Percentiles rank a stretch among this genome's conserved stretches.
Conservation (phyloP, 495 filamentous ascomycete genomes). For the Penicillium roqueforti region DNA sequence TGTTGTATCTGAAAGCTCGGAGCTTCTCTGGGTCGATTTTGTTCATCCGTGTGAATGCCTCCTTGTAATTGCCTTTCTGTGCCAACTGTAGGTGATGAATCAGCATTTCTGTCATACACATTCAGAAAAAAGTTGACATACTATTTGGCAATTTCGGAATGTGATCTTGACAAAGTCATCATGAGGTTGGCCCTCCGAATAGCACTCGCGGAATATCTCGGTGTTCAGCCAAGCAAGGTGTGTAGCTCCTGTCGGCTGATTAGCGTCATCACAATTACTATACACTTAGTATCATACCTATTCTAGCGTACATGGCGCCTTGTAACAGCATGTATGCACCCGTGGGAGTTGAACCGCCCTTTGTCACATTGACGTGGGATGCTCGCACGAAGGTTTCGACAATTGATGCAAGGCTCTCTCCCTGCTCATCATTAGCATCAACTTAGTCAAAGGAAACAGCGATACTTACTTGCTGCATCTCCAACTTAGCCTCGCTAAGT, state of each 20-base stretch:
- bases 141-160: slow-evolving; percentile 55
- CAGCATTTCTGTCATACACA: slow-evolving; percentile 7
- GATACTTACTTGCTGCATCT: slow-evolving; percentile 54
- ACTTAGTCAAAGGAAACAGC: not conserved
- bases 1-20: slow-evolving; percentile 71
- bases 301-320: slow-evolving; percentile 68
- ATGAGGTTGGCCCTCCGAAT: slow-evolving; percentile 57
- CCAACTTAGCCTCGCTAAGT: slow-evolving; percentile 80
- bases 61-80: slow-evolving; percentile 66
- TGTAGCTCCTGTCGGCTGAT: slow-evolving; percentile 43
- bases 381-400: slow-evolving; percentile 76
- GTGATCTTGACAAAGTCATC: slow-evolving; percentile 72
- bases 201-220: slow-evolving; percentile 74
- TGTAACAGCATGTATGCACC: slow-evolving; percentile 69
- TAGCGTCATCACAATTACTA: slow-evolving; percentile 11
- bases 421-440: slow-evolving; percentile 42
- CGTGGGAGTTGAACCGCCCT: slow-evolving; percentile 66
- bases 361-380: slow-evolving; percentile 74
- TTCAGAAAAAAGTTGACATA: slow-evolving; percentile 28
- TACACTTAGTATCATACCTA: slow-evolving; percentile 51
- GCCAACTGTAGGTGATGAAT: slow-evolving; percentile 38
- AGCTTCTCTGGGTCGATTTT: slow-evolving; percentile 60
- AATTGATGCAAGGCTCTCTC: slow-evolving; percentile 72
- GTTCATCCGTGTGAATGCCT: slow-evolving; percentile 64
- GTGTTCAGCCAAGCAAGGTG: slow-evolving; percentile 64